Base-by-base conservation (phyloP, 768 basidiomycete genomes). In the Fomitopsis serialis region DNA sequence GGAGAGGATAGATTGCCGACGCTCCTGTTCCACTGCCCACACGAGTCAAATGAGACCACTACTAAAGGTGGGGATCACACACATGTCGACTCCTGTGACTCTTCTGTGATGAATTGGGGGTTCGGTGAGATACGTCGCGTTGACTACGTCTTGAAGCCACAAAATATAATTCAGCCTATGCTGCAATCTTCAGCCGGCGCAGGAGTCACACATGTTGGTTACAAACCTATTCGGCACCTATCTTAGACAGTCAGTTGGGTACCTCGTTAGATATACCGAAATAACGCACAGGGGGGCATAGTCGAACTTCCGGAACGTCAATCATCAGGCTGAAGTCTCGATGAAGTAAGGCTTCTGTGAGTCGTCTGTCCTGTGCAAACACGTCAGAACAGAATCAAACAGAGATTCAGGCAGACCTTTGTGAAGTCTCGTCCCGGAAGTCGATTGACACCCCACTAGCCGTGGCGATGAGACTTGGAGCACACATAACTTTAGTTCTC, bases 1-100 rank as follows among this genome's bases (percentile, higher is more conserved):
- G 73, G 1, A 98, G 73, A 0, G 95, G 87, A 59, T 97, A 98
- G 52, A 98, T 92, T 0, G 83, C 88, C 0, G 90, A 90, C 7
- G 93, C 85, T 0, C 96, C 96, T 8, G 94, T 96, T 21, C 96
- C 96, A 36, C 92, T 92, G 57, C 29, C 22, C 2, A 22, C 9
- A 8, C 32, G 6, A 21, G 46, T 34, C 27, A 48, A 32, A 8
- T 19, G 15, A 7, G 4, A 17, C 11, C 29, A 32, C n/a, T 32
- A 32, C 11, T 11, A 40, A 5, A 15, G 15, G 22, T 15, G 3
- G 7, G 2, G 6, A 46, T 40, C 42, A 47, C 84, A 48, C 64
- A 93, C 93, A 95, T 79, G 60, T 95, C 92, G 12, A 90, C 65
- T 0, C 84, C 88, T 8, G 66, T 68, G 13, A 85, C 64, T n/a